Base-by-base conservation (phyloP, 1,284 basidiomycete genomes). In the Hemileia vastatrix region DNA sequence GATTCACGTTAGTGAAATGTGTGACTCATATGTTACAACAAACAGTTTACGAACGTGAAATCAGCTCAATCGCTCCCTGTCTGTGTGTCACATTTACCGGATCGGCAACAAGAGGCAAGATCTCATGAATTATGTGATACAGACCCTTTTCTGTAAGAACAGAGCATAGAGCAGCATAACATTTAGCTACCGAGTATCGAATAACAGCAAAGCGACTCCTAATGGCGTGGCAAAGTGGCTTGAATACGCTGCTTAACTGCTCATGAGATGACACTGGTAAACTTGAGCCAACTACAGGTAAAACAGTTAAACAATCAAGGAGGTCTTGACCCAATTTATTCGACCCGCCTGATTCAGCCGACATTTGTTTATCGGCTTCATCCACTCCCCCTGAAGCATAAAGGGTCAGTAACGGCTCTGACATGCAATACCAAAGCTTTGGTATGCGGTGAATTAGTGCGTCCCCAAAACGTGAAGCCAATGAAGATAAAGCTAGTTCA, bases 391-490 rank as follows among this genome's bases (percentile, higher is more conserved):
- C 83, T 58, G 80, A 77, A 63, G 62, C 67, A 66, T 86, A 91
- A n/a, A 84, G 81, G 61, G 82, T 82, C 43, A 87, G 70, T 33
- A 95, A 75, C 19, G 88, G 85, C 32, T 85, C 85, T 18, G 85
- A 85, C 84, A 95, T 90, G 15, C 88, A 90, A 52, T 87, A 84
- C 93, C 94, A 98, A 81, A 96, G 87, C 68, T 85, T 89, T 1
- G 94, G 93, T 21, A 96, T 84, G 11, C 82, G 79, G 0, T 85
- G 82, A 52, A 98, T 80, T 23, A 97, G 79, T 8, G 77, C 77
- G 1, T 83, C 76, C 1, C 88, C 90, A 70, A 98, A 97, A 66
- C 83, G 82, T 2, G 78, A 73, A 0, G 92, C 91, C 19, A 98
- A 78, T 65, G 88, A 81, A 50, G 82, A 79, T 64, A 99, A 87